Base-by-base conservation (phyloP, 768 basidiomycete genomes). In the Termitomyces sp. region DNA sequence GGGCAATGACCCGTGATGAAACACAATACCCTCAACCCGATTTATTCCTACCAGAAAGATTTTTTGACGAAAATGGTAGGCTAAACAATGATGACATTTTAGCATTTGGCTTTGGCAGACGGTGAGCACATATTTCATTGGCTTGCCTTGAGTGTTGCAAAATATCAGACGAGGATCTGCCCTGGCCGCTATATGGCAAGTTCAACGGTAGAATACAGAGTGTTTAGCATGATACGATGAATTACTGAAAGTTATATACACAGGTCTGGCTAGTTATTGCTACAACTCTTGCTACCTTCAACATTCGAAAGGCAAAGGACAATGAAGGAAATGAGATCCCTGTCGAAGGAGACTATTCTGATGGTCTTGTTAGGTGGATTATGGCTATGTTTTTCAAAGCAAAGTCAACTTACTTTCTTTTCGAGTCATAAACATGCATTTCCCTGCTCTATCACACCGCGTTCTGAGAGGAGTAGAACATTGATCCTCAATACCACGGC, bases 11-110 rank as follows among this genome's bases (percentile, higher is more conserved):
- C 9, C 83, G 81, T 59, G 80, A 87, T 66, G 75, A 77, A 54
- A 64, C 60, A 0, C 73, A 70, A 57, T 87, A 84, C 70, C 73
- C 76, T 10, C 72, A 83, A 44, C 77, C 86, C 4, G 74, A 78
- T 55, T 61, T 60, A 1, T 87, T 86, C 69, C 71, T 75, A n/a
- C 86, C 87, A 4, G 81, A 82, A 58, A 75, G 86, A 43, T 83
- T 80, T 71, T 65, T 87, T 56, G n/a, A 61, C 2, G 50, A 60
- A 10, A 58, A 70, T 6, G 69, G 70, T 8, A 60, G 61, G 28
- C 51, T 72, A 13, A 72, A 70, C 18, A 64, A 69, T 20, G 67
- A 67, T 44, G 61, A 64, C 48, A 52, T 58, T 26, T 61, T 69
- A 20, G 59, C 63, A 8, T 75, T 73, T 57, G 74, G 72, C 4